These are phyloP conservation scores for Claviceps sp. DNA, from an alignment of 2,329 filamentous ascomycete species.

Conservation along the genomic window DNA sequence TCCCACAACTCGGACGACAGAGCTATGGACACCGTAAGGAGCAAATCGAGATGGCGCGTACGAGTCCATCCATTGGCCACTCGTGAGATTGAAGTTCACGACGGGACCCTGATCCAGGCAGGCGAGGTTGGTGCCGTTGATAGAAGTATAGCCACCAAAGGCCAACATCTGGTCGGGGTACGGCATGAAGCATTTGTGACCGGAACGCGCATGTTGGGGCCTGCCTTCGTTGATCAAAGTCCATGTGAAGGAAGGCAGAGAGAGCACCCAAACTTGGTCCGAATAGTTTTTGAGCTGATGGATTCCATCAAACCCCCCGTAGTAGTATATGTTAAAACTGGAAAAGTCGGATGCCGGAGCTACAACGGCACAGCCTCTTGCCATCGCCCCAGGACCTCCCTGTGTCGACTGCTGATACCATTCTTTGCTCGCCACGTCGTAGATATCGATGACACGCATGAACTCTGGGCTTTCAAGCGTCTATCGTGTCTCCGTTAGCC, in stretches of 20 bases:
- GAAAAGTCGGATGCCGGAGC: conserved; percentile 57
- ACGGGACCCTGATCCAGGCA: conserved; percentile 43
- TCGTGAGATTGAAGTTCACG: conserved; percentile 60
- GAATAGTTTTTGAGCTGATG: conserved; percentile 24
- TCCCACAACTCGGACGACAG: conserved; percentile 52
- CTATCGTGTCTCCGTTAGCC: conserved; percentile 19
- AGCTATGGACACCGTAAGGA: conserved; percentile 56
- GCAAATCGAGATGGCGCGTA: conserved; percentile 53
- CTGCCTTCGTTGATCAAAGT: conserved; percentile 38
- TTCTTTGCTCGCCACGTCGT: conserved; percentile 53
- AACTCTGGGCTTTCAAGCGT: conserved; percentile 55
- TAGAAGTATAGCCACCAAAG: conserved; percentile 50
- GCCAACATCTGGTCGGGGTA: conserved; percentile 74
- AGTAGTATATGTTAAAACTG: conserved; percentile 75
- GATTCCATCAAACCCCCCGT: conserved; percentile 57
- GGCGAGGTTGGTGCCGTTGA: conserved; percentile 10
- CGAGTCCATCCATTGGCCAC: conserved; percentile 51
- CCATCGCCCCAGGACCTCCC: conserved; percentile 42
- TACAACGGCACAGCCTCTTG: conserved; percentile 62
- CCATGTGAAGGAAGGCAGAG: conserved; percentile 72
- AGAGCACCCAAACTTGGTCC: conserved; percentile 70
- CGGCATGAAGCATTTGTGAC: conserved; percentile 60
- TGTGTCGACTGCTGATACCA: conserved; percentile 60
- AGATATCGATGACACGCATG: conserved; percentile 60
- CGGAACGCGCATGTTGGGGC: conserved; percentile 45